Evolutionary conservation across 192 early-diverging fungal species (phyloP).

Genomic region (Coemansia sp.): DNA sequence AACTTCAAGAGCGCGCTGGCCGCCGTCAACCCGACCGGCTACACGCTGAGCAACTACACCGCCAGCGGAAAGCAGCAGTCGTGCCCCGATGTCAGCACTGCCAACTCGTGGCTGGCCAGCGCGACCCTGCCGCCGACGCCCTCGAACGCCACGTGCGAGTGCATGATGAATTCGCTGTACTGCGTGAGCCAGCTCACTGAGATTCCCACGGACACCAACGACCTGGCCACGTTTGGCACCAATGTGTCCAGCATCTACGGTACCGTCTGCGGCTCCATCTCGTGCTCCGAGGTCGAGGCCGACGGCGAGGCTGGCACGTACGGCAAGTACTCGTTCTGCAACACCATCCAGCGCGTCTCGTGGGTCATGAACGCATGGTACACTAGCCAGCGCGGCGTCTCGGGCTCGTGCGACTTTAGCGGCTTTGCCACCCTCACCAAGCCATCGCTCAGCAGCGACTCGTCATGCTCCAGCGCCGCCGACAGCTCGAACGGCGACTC

Average conservation of each 20-base stretch:
- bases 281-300: constrained; percentile 37
- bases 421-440: constrained; percentile 39
- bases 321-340: constrained; percentile 53
- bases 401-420: constrained; percentile 53
- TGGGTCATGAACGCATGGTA: constrained; percentile 56
- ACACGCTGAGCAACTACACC: constrained; percentile 59
- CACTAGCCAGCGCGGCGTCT: constrained; percentile 29
- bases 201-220: constrained; percentile 21
- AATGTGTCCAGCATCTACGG: constrained; percentile 38
- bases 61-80: constrained; percentile 39
- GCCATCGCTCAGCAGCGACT: constrained; percentile 28
- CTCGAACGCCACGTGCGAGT: constrained; percentile 60
- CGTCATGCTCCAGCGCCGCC: constrained; percentile 41
- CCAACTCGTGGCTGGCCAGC: constrained; percentile 58
- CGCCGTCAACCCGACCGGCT: constrained; percentile 54
- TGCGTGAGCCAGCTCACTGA: constrained; percentile 44
- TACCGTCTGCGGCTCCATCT: constrained; percentile 37
- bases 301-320: constrained; percentile 39
- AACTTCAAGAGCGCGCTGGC: constrained; percentile 61
- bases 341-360: constrained; percentile 42
- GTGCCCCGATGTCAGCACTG: constrained; percentile 51
- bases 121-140: constrained; percentile 63
- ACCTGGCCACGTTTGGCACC: constrained; percentile 31
- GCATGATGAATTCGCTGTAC: constrained; percentile 61
- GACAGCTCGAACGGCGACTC: constrained; percentile 7